A percentile compares a stretch with the other conserved stretches of the same genome.
Evolutionary conservation across 495 filamentous ascomycete species (phyloP).

Genomic region (Penicillium parvum): DNA sequence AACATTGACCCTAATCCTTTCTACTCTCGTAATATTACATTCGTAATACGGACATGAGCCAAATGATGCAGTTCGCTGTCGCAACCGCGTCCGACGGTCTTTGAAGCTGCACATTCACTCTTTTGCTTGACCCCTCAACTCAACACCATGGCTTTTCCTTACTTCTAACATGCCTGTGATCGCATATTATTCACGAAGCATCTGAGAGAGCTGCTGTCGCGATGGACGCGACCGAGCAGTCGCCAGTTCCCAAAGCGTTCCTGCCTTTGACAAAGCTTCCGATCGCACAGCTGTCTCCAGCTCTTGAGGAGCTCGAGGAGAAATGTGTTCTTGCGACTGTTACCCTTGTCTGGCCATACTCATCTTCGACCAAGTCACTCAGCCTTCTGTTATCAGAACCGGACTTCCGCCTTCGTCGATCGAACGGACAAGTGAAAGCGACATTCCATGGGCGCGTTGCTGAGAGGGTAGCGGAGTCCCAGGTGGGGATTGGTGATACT

Average conservation of each 20-base stretch:
- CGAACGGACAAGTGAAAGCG: slow-evolving; percentile 77
- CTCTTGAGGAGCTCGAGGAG: slow-evolving; percentile 25
- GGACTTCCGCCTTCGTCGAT: slow-evolving; percentile 76
- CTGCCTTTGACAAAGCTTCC: slow-evolving; percentile 41
- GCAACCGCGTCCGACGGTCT: slow-evolving; percentile 1
- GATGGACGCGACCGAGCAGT: slow-evolving; percentile 32
- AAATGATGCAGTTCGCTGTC: too few species aligned
- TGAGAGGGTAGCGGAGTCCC: slow-evolving; percentile 58
- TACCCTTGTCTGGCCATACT: slow-evolving; percentile 89
- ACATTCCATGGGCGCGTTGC: slow-evolving; percentile 71
- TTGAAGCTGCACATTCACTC: background rate
- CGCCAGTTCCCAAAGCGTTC: slow-evolving; percentile 20
- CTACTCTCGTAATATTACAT: slow-evolving; percentile 12
- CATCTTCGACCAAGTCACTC: slow-evolving; percentile 62
- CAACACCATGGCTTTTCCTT: background rate
- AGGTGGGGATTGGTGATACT: slow-evolving; percentile 72
- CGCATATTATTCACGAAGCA: slow-evolving; percentile 9
- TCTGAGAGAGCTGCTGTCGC: slow-evolving; percentile 21
- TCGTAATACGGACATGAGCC: slow-evolving; percentile 16
- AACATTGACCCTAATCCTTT: background rate
- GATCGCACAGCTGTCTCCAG: slow-evolving; percentile 67
- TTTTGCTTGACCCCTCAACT: background rate
- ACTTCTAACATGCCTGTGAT: background rate
- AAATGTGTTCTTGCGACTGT: slow-evolving; percentile 62
- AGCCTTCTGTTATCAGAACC: slow-evolving; percentile 79